Conservation (phyloP, 805 yeast species). For the Candida chilensis region DNA sequence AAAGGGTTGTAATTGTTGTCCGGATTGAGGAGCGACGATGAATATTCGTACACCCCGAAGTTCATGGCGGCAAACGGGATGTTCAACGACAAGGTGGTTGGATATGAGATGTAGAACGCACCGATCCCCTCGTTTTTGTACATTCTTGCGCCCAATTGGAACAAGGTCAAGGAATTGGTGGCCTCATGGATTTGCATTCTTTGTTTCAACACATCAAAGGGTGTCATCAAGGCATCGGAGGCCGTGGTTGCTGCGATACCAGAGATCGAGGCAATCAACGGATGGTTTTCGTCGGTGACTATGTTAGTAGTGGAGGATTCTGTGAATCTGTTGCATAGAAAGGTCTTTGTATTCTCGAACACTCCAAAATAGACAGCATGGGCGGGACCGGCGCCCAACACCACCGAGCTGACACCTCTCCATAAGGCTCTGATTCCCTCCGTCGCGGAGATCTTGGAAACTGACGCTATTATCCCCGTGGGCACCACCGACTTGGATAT, state of each 20-base stretch:
- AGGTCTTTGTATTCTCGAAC: constrained; percentile 71
- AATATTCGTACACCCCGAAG: constrained; percentile 84
- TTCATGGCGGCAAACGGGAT: constrained; percentile 94
- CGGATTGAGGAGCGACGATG: constrained; percentile 76
- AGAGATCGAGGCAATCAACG: constrained; percentile 74
- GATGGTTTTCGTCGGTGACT: constrained; percentile 62
- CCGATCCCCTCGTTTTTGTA: constrained; percentile 56
- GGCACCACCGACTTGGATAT: constrained; percentile 21
- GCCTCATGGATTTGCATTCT: constrained; percentile 66
- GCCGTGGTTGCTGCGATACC: constrained; percentile 92
- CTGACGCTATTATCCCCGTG: constrained; percentile 52
- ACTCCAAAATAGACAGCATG: constrained; percentile 96
- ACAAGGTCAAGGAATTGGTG: constrained; percentile 17
- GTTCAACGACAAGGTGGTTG: constrained; percentile 86
- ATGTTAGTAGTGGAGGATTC: constrained; percentile 22
- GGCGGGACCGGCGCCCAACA: constrained; percentile 98
- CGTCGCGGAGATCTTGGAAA: constrained; percentile 67
- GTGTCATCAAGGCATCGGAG: constrained; percentile 94
- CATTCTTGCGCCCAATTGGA: constrained; percentile 33
- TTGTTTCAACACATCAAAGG: constrained; percentile 92
- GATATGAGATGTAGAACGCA: constrained; percentile 90
- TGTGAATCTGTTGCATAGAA: constrained; percentile 34
- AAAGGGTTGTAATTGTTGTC: constrained; percentile 74
- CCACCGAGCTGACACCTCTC: constrained; percentile 90
- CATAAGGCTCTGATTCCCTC: constrained; percentile 88